phyloP scores from a whole-genome alignment of 2,329 filamentous ascomycete genomes.

The Fusarium odoratissimum region DNA sequence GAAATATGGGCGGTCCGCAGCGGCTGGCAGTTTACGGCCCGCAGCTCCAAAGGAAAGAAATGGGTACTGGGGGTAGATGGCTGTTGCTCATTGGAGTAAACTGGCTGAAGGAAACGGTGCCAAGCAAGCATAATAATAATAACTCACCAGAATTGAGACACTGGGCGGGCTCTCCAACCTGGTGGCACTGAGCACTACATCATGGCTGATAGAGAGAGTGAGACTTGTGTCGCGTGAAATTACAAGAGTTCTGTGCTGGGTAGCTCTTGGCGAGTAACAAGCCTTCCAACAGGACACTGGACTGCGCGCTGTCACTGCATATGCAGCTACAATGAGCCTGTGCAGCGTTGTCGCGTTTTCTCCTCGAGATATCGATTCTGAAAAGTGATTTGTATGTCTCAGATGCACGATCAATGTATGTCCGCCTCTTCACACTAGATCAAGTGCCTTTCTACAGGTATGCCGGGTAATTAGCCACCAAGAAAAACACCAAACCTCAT shows the following conservation, averaged over 20 bases:
- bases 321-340: background rate
- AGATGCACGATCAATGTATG: background rate
- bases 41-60: background rate
- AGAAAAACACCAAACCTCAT: background rate
- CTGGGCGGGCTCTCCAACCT: background rate
- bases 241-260: too few species aligned
- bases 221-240: background rate
- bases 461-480: too few species aligned
- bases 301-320: background rate
- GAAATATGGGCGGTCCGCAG: background rate
- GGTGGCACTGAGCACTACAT: background rate
- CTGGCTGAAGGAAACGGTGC: accelerated
- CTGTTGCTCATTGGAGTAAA: background rate
- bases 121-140: background rate
- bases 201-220: accelerated
- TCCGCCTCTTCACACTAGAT: accelerated
- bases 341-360: background rate
- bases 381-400: background rate
- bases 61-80: background rate
- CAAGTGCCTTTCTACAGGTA: accelerated
- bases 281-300: accelerated
- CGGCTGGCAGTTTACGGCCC: background rate
- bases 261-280: too few species aligned
- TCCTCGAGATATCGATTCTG: background rate
- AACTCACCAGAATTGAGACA: accelerated